These are phyloP conservation scores for Paracoccidioides lutzii DNA, from an alignment of 2,329 filamentous ascomycete genomes.

Conservation along the genomic window DNA sequence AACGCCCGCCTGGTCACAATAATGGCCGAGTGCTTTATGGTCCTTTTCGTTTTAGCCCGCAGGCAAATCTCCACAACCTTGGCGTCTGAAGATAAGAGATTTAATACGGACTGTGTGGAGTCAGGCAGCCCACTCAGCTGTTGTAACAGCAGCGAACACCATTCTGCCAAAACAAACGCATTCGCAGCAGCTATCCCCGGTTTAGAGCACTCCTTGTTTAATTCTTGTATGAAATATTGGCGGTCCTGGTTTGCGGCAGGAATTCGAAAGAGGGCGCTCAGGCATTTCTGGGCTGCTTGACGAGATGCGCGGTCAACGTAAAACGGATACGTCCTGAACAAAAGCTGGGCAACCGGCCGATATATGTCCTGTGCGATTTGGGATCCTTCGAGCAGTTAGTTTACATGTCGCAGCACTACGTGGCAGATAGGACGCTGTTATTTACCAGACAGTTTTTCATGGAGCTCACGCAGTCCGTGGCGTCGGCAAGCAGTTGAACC, in stretches of 20 bases:
- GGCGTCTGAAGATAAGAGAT: slow-evolving; percentile 57
- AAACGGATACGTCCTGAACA: slow-evolving; percentile 77
- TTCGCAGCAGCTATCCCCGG: slow-evolving; percentile 62
- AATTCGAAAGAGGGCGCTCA: slow-evolving; percentile 54
- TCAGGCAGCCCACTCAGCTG: slow-evolving; percentile 46
- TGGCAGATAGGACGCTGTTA: slow-evolving; percentile 8
- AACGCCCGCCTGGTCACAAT: slow-evolving; percentile 68
- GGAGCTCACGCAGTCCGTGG: slow-evolving; percentile 31
- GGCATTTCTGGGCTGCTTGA: slow-evolving; percentile 67
- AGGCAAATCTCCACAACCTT: slow-evolving; percentile 67
- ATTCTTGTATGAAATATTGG: slow-evolving; percentile 49
- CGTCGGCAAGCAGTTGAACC: slow-evolving; percentile 31
- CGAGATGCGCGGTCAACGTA: slow-evolving; percentile 80
- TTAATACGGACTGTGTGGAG: slow-evolving; percentile 37
- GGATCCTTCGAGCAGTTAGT: slow-evolving; percentile 15
- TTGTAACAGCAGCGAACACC: slow-evolving; percentile 70
- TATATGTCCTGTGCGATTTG: slow-evolving; percentile 21
- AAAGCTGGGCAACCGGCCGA: slow-evolving; percentile 48
- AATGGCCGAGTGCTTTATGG: slow-evolving; percentile 59
- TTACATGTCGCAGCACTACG: slow-evolving; percentile 7
- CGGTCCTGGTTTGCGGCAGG: slow-evolving; percentile 36
- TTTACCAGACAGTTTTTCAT: slow-evolving; percentile 30
- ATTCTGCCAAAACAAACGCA: slow-evolving; percentile 82
- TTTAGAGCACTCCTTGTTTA: slow-evolving; percentile 65
- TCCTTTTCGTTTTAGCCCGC: slow-evolving; percentile 48